Evolutionary conservation across 1,139 yeast genomes (phyloP), one percentile per base, ranked within the genome.

Genomic region (Geotrichum reessii): DNA sequence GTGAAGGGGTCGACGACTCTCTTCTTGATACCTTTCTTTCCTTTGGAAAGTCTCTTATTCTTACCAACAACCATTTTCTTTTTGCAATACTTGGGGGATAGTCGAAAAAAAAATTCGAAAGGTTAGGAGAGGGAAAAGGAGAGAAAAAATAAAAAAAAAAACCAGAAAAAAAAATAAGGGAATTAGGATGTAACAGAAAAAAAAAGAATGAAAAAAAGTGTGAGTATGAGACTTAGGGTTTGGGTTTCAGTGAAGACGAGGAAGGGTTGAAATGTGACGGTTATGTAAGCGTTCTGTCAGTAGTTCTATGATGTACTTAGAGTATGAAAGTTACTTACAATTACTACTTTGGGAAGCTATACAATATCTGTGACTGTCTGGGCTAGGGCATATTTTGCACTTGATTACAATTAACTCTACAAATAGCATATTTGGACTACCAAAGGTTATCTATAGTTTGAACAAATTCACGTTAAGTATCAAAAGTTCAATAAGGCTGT

Each of bases 11-110:
- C 96, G 71, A 87, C 92, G 76, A 85, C 90, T 86, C 85, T 88
- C 92, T 88, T 89, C 95, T 89, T 89, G 79, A 87, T 79, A 75
- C 95, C 95, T 81, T 88, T 89, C 90, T 88, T 88, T 79, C 96
- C 95, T 83, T 88, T 88, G 81, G 92, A 86, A 81, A 88, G 82
- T 85, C 96, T 86, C 91, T 89, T 89, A 80, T 89, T 89, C 88
- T 89, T 89, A 78, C 96, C 96, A 79, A 89, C 93, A 84, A 93
- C 96, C 95, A 88, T 87, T 64, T 62, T 68, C 37, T 31, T 31
- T 31, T 31, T 31, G 37, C 37, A 31, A 31, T 31, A 31, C 37
- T 31, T 31, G 37, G 37, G 37, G 37, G 37, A 31, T 31, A 31
- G 37, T 31, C 37, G 37, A 31, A 31, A 31, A 31, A 31, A 31